phyloP scores from a whole-genome alignment of 495 filamentous ascomycete genomes.

The Xylaria flabelliformis region DNA sequence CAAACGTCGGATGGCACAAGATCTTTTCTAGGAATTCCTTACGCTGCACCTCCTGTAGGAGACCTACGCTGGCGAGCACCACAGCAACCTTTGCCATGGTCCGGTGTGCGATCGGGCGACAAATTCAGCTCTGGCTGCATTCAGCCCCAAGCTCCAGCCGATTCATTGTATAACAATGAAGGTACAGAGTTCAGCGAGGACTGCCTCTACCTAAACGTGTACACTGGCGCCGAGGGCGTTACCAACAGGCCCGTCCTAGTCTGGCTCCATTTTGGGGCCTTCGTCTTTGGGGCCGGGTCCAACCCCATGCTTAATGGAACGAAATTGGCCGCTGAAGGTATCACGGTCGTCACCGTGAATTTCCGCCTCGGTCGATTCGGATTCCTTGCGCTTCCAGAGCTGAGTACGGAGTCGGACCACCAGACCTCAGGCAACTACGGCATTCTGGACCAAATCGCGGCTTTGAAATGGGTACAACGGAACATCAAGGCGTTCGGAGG shows the following conservation, averaged over 20 bases:
- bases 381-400: conserved; percentile 48
- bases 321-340: conserved; percentile 3
- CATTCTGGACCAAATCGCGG: conserved; percentile 57
- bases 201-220: conserved; percentile 29
- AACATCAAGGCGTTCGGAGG: conserved; percentile 62
- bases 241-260: conserved; percentile 30
- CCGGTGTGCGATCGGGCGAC: background rate
- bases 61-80: conserved; percentile 58
- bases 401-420: conserved; percentile 15
- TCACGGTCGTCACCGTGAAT: conserved; percentile 51
- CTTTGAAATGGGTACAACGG: conserved; percentile 59
- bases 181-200: conserved; percentile 48
- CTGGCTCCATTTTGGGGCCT: conserved; percentile 43
- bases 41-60: conserved; percentile 63
- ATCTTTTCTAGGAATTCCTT: conserved; percentile 66
- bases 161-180: conserved; percentile 42
- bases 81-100: background rate
- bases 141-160: background rate
- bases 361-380: conserved; percentile 66
- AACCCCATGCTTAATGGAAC: conserved; percentile 25
- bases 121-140: background rate
- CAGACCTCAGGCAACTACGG: conserved; percentile 47
- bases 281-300: conserved; percentile 30
- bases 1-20: conserved; percentile 5
- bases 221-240: conserved; percentile 21